Conservation (phyloP, 805 yeast genomes). For the Sugiyamaella floridensis region DNA sequence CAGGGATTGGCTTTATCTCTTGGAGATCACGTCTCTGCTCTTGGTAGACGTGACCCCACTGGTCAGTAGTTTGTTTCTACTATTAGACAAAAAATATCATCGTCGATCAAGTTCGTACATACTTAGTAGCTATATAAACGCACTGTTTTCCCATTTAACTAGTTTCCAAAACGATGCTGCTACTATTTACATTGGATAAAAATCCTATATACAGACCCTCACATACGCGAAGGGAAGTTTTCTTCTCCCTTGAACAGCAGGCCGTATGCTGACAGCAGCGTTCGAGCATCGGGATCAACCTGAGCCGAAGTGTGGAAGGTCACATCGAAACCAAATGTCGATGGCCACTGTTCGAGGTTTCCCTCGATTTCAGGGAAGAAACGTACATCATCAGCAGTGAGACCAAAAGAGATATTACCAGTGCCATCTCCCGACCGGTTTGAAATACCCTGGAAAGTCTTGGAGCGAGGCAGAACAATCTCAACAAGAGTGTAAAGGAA, state of each 20-base stretch:
- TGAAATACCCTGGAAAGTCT: slow-evolving; percentile 76
- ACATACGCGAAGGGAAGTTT: slow-evolving; percentile 26
- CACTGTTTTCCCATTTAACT: too few species aligned
- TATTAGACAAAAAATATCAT: background rate
- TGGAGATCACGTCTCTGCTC: slow-evolving; percentile 86
- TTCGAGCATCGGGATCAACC: slow-evolving; percentile 83
- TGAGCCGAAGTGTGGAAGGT: slow-evolving; percentile 84
- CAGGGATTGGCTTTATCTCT: slow-evolving; percentile 93
- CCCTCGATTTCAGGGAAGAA: slow-evolving; percentile 91
- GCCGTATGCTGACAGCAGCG: slow-evolving; percentile 73
- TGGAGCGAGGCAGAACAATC: slow-evolving; percentile 84
- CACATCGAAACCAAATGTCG: slow-evolving; percentile 76
- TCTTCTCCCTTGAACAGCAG: slow-evolving; percentile 64
- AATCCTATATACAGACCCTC: background rate
- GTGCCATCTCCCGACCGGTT: slow-evolving; percentile 71
- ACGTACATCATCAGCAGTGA: slow-evolving; percentile 67
- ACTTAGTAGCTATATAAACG: too few species aligned
- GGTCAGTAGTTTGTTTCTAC: background rate
- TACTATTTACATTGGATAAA: background rate
- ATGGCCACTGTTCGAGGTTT: slow-evolving; percentile 84
- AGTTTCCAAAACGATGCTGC: too few species aligned
- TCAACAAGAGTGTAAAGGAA: slow-evolving; percentile 83
- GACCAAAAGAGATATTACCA: slow-evolving; percentile 83
- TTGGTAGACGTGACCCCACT: background rate
- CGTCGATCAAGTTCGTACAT: too few species aligned